phyloP scores from a whole-genome alignment of 2,329 filamentous ascomycete species.

The Monosporascus sp. region DNA sequence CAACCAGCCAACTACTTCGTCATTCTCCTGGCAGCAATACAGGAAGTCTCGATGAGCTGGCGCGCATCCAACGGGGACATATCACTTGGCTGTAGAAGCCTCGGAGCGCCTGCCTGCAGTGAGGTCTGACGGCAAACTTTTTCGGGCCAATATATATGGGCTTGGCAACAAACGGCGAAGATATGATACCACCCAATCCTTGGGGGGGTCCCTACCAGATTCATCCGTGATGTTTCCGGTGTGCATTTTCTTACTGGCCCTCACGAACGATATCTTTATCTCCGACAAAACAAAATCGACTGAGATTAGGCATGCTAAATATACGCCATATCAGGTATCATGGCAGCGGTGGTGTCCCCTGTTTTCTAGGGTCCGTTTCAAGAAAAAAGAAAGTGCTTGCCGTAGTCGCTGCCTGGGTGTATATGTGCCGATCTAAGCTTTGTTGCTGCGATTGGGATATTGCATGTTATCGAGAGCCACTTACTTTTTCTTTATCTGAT shows the following conservation, averaged over 20 bases:
- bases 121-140: background rate
- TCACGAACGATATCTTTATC: background rate
- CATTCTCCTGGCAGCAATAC: background rate
- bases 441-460: background rate
- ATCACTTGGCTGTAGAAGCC: background rate
- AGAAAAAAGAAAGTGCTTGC: background rate
- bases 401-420: background rate
- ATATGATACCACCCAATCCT: background rate
- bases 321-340: background rate
- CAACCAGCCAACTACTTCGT: background rate
- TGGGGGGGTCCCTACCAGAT: background rate
- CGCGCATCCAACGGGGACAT: background rate
- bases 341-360: background rate
- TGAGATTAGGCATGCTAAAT: background rate
- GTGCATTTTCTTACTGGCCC: background rate
- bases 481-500: background rate
- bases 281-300: background rate
- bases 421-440: background rate
- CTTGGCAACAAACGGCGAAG: background rate
- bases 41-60: background rate
- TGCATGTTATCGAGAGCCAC: background rate
- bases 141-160: background rate
- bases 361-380: background rate
- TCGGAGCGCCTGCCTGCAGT: background rate
- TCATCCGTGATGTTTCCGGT: background rate